Base-by-base conservation (phyloP, 2,329 filamentous ascomycete genomes). In the Fusarium sublunatum region DNA sequence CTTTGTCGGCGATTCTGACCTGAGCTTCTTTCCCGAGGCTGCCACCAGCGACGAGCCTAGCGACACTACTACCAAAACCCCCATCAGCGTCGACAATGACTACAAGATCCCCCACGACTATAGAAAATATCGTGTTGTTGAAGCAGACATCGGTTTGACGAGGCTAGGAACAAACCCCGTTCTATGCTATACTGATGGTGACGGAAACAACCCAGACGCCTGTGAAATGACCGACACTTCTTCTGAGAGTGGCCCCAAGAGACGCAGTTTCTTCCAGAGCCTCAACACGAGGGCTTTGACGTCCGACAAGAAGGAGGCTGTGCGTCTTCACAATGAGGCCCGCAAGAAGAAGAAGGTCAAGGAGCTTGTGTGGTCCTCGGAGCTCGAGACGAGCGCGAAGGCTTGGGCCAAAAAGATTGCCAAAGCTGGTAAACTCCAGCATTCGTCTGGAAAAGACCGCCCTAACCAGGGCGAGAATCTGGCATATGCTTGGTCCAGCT, bases 391-490 rank as follows among this genome's bases (percentile, higher is more conserved):
- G 4, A n/a, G 41, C 8, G 69, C 69, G 2, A 48, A 43, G 2
- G 38, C 38, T 4, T 71, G 52, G 12, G 69, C 69, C 1, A 54
- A 66, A 28, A 45, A 65, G 12, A 35, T 71, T 9, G 69, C 63
- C 6, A 44, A 58, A 28, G 13, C 19, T 13, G 56, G 53, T 4
- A 65, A 58, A n/a, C 29, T 71, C 13, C 1, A 22, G 0, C 69
- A 71, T 7, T 71, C 69, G 5, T 2, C 32, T 0, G 19, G 24
- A 9, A 39, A 22, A 1, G 32, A 57, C 0, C 55, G 68, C 3
- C 58, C 58, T 0, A 60, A 61, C 5, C 65, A 71, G 31, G 69
- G 69, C 0, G 69, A 71, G 32, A 71, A 71, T 2, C 19, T 71
- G 6, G 69, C 58, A 2, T 71, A 63, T n/a, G 58, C 44, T 10